Percentiles rank a stretch among this genome's conserved stretches.
Evolutionary conservation across 352 stramenopile species (phyloP).

Genomic region (Phytopythium cucurbitacearum): DNA sequence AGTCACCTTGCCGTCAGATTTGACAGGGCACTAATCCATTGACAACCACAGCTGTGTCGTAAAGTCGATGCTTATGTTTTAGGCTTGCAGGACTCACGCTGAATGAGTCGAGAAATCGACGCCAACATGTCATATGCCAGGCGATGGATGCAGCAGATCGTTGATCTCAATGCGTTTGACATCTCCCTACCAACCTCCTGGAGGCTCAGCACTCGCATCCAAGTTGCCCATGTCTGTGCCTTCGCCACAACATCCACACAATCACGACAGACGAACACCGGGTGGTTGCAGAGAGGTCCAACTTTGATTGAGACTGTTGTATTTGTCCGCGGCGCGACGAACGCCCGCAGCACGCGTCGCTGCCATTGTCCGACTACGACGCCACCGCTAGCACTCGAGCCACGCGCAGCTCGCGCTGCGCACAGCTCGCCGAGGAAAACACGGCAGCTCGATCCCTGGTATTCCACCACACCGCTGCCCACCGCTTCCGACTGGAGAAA

Average conservation of each 20-base stretch:
- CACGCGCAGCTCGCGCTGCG: no score
- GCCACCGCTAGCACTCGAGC: no score
- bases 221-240: background rate
- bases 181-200: background rate
- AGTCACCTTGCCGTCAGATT: no score
- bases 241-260: background rate
- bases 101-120: background rate
- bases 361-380: background rate
- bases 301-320: conserved; percentile 6
- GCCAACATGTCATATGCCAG: background rate
- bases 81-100: background rate
- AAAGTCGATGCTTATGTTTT: background rate
- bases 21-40: no score
- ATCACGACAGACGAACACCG: background rate
- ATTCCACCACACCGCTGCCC: background rate
- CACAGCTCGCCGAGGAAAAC: no score
- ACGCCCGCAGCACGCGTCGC: background rate
- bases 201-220: background rate
- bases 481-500: background rate
- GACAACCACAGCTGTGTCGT: no score
- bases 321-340: conserved; percentile 2
- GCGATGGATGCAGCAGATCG: background rate
- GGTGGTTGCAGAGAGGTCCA: conserved; percentile 7
- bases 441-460: no score
- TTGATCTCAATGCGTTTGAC: no score